Percentiles rank a stretch among this genome's conserved stretches.
phyloP scores from a whole-genome alignment of 2,329 filamentous ascomycete genomes.

The Camillea tinctor region DNA sequence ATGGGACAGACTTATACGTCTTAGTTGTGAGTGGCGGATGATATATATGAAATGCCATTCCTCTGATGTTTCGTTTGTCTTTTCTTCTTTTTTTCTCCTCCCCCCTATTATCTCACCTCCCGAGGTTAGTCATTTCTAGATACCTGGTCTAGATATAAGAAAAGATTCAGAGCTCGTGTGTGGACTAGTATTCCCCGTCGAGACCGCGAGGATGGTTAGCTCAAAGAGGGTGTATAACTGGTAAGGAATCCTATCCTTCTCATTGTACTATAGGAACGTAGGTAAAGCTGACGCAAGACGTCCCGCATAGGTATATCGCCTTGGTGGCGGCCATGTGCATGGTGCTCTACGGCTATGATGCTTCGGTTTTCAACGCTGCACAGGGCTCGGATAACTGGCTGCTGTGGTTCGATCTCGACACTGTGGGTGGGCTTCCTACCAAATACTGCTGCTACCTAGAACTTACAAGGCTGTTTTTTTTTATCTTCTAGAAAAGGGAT shows the following conservation, averaged over 20 bases:
- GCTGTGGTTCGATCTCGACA: conserved; percentile 56
- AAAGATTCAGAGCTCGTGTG: neutral
- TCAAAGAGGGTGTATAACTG: conserved; percentile 46
- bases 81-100: neutral
- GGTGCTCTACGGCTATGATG: conserved; percentile 74
- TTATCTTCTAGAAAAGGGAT: conserved; percentile 34
- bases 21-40: neutral
- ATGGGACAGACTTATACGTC: neutral
- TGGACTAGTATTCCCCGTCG: neutral
- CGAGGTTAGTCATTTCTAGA: neutral
- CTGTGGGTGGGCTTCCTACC: conserved; percentile 23
- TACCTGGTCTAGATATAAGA: no score
- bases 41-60: neutral
- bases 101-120: neutral
- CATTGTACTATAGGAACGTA: neutral
- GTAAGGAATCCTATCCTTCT: conserved; percentile 27
- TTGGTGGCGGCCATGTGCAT: conserved; percentile 71
- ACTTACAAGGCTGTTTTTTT: neutral
- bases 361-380: conserved; percentile 70
- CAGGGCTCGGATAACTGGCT: conserved; percentile 68
- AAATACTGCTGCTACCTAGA: conserved; percentile 1
- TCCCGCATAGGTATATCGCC: conserved; percentile 57
- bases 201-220: conserved; percentile 34
- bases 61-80: neutral
- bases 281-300: conserved; percentile 4